These are phyloP conservation scores for Gentiana dahurica DNA, from an alignment of 257 asterid genomes.

Conservation along the genomic window DNA sequence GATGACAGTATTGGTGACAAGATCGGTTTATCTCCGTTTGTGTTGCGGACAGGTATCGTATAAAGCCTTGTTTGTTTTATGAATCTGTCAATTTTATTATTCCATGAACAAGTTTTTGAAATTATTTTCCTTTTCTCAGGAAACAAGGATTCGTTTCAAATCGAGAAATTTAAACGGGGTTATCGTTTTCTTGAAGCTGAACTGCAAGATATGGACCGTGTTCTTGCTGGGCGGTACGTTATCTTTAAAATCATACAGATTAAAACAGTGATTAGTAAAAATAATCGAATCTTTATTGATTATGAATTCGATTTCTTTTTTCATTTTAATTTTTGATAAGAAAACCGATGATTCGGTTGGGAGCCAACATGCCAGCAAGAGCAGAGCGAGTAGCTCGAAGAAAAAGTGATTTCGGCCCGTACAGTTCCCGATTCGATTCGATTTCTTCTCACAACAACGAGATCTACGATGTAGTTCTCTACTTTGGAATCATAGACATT, in stretches of 20 bases:
- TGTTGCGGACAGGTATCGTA: slow-evolving; percentile 58
- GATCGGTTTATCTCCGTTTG: slow-evolving; percentile 84
- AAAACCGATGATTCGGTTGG: slow-evolving; percentile 74
- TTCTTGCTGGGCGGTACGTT: slow-evolving; percentile 66
- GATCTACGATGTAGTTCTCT: slow-evolving; percentile 64
- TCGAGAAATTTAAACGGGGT: slow-evolving; percentile 88
- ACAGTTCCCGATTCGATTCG: slow-evolving; percentile 27
- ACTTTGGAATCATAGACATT: slow-evolving; percentile 89
- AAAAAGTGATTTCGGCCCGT: slow-evolving; percentile 68
- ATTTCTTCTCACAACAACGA: slow-evolving; percentile 42
- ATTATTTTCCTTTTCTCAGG: slow-evolving; percentile 33
- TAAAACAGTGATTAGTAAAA: too few species aligned
- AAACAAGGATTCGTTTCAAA: slow-evolving; percentile 58
- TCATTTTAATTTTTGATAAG: slow-evolving; percentile 20
- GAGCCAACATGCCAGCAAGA: slow-evolving; percentile 99
- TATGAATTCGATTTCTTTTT: too few species aligned
- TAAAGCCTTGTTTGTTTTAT: background rate
- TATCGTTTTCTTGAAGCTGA: slow-evolving; percentile 96
- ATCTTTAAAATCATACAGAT: background rate
- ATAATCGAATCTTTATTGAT: too few species aligned
- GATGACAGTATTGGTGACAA: slow-evolving; percentile 74
- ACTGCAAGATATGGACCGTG: slow-evolving; percentile 81
- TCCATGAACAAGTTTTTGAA: slow-evolving; percentile 10
- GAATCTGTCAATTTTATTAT: background rate
- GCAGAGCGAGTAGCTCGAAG: slow-evolving; percentile 67